phyloP scores from a whole-genome alignment of 2,329 filamentous ascomycete species.

The Aspergillus flavus region DNA sequence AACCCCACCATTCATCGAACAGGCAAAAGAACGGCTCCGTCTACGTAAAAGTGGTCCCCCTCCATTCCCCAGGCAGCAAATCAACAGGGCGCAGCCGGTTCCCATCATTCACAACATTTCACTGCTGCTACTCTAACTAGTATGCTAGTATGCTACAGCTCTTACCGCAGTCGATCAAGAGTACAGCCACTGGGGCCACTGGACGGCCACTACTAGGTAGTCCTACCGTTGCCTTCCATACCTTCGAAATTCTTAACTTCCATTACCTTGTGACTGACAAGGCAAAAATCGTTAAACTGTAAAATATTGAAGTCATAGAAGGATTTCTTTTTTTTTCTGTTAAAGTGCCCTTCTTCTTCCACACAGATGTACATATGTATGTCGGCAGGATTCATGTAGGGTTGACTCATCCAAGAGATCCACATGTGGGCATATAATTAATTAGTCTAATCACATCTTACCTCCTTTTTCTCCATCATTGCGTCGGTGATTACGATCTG shows the following conservation, averaged over 20 bases:
- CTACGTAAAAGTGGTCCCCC: neutral
- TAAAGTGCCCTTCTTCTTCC: neutral
- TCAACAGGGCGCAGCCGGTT: neutral
- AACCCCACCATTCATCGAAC: neutral
- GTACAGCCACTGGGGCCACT: conserved; percentile 12
- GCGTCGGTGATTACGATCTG: neutral
- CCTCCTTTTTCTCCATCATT: neutral
- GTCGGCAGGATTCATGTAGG: neutral
- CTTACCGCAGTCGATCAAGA: conserved; percentile 1
- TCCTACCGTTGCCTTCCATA: neutral
- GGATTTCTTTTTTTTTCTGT: too few relatives aligned
- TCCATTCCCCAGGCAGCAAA: conserved; percentile 11
- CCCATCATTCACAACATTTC: too few relatives aligned
- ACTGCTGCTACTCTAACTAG: too few relatives aligned
- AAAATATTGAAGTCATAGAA: too few relatives aligned
- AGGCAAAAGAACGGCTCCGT: conserved; percentile 1
- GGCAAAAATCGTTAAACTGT: neutral
- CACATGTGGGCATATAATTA: neutral
- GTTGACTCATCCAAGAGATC: neutral
- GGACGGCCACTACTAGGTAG: neutral
- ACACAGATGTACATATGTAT: neutral
- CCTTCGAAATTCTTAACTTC: neutral
- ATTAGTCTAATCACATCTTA: neutral
- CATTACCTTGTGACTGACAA: neutral
- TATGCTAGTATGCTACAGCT: neutral